phyloP scores from a whole-genome alignment of 768 basidiomycete genomes.

The Heimioporus sp. region DNA sequence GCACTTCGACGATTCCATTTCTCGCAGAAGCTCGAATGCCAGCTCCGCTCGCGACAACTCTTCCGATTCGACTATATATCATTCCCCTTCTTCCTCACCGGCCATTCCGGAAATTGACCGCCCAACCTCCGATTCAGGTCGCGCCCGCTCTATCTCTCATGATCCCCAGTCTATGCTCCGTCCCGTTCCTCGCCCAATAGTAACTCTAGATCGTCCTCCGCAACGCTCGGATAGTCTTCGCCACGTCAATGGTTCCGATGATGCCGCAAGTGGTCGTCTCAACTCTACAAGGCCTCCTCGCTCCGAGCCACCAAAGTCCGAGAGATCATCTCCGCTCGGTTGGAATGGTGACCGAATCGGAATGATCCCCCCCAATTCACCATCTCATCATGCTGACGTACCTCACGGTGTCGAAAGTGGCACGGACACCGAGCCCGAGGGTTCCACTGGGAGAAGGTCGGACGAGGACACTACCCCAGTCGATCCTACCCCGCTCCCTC shows the following conservation, averaged over 20 bases:
- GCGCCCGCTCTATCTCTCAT: slow-evolving; percentile 38
- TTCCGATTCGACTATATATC: slow-evolving; percentile 29
- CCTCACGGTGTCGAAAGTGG: slow-evolving; percentile 73
- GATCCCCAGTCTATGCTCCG: slow-evolving; percentile 18
- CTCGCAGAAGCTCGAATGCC: slow-evolving; percentile 22
- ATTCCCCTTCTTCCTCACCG: slow-evolving; percentile 40
- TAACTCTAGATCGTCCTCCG: slow-evolving; percentile 36
- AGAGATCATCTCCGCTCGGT: slow-evolving; percentile 18
- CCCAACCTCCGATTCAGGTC: slow-evolving; percentile 39
- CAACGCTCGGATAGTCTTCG: slow-evolving; percentile 32
- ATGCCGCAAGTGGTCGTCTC: slow-evolving; percentile 7
- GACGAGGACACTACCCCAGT: slow-evolving; percentile 23
- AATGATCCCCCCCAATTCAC: slow-evolving; percentile 46
- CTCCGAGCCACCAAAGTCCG: slow-evolving; percentile 17
- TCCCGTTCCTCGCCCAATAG: slow-evolving; percentile 22
- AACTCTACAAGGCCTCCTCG: slow-evolving; percentile 9
- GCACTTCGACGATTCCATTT: slow-evolving; percentile 12
- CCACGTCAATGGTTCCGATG: slow-evolving; percentile 10
- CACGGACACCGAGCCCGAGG: slow-evolving; percentile 67
- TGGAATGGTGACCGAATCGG: slow-evolving; percentile 22
- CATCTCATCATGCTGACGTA: slow-evolving; percentile 64
- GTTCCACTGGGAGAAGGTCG: slow-evolving; percentile 36
- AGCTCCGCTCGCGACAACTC: slow-evolving; percentile 27
- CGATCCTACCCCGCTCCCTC: slow-evolving; percentile 39
- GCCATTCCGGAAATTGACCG: slow-evolving; percentile 31